Conservation (phyloP, 192 early-diverging fungal genomes). For the Coemansia sp. region DNA sequence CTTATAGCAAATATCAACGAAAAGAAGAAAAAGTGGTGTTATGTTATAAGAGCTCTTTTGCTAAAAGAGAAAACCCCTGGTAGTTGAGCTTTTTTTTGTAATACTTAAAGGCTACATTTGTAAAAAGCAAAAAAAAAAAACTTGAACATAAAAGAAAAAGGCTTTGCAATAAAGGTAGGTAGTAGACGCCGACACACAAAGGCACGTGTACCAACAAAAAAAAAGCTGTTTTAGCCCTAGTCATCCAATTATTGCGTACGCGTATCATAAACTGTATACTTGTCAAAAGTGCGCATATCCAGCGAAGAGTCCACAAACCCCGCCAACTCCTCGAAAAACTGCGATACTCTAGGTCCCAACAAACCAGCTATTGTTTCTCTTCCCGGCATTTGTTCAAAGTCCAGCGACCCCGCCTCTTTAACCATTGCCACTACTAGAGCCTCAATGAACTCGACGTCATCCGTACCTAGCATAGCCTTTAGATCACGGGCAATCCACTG, state of each 20-base stretch:
- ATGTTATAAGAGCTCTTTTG: neutral
- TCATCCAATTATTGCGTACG: neutral
- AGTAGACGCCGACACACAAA: neutral
- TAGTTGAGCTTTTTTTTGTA: neutral
- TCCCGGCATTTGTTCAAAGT: neutral
- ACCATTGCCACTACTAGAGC: constrained; percentile 19
- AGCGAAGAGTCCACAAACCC: constrained; percentile 37
- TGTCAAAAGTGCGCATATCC: constrained; percentile 36
- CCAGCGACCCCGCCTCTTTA: constrained; percentile 6
- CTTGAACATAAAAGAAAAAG: neutral
- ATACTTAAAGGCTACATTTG: neutral
- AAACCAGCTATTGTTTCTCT: neutral
- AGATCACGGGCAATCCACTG: constrained; percentile 44
- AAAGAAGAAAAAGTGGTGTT: neutral
- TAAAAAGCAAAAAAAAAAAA: neutral
- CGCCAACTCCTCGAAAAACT: constrained; percentile 33
- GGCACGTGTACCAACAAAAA: neutral
- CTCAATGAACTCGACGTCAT: constrained; percentile 21
- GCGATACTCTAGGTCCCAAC: constrained; percentile 8
- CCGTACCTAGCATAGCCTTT: constrained; percentile 15
- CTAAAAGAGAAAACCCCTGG: neutral
- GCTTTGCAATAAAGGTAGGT: neutral
- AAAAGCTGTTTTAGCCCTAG: neutral
- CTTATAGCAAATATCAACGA: neutral
- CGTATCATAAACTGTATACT: constrained; percentile 33